Evolutionary conservation across 140 eudicot species (phyloP), one percentile per base, ranked within the genome.

Genomic region (Bidens hawaiensis): DNA sequence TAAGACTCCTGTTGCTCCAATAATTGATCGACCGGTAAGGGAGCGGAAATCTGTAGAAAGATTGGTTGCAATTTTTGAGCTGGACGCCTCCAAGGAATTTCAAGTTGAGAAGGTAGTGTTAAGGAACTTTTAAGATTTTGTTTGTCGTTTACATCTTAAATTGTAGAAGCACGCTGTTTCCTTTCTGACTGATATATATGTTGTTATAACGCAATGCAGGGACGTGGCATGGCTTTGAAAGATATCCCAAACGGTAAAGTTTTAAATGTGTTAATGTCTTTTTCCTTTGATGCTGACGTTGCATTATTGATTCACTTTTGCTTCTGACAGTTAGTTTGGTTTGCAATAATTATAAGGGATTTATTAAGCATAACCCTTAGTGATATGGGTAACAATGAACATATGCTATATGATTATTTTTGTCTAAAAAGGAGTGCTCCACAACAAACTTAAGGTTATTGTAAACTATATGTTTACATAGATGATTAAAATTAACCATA

Each of bases 21-120:
- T 81, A 33, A 70, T 64, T 54, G 86, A 90, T 2, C 94, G 97
- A 49, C 97, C 97, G 14, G 85, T 84, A 48, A 82, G 97, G 10
- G 94, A 78, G 77, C 71, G 97, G 40, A 90, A 87, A 80, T 87
- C 96, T 38, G 97, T 90, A 8, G 97, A 84, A 74, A 87, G 97
- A 70, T 73, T 90, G 78, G 97, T 90, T 62, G 96, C 94, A 8
- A 58, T 75, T n/a, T 71, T 90, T 11, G 97, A 90, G 49, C 78
- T 64, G 75, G 97, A 90, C 50, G 45, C 76, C 17, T 30, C 52
- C 45, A 87, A 66, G 67, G 97, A 87, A 27, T 80, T 90, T 58
- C 78, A 48, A 43, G 70, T 90, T 69, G 97, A 82, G 74, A 90
- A 90, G 96, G 97, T 90, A 60, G 15, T 40, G 50, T 46, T 24